phyloP scores from a whole-genome alignment of 1,139 yeast genomes.

The Blastobotrys indianensis region DNA sequence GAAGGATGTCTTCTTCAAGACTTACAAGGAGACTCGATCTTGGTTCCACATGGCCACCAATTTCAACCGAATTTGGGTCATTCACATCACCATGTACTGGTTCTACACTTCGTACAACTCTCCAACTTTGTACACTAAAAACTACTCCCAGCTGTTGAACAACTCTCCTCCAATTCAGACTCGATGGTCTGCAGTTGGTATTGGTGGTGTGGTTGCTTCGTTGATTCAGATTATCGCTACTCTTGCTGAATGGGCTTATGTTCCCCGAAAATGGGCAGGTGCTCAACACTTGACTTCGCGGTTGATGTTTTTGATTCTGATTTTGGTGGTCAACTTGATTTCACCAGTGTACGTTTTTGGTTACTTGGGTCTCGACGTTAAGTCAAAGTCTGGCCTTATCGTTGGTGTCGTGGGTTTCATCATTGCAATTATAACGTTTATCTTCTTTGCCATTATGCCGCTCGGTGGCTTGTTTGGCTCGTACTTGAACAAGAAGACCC shows the following conservation, averaged over 20 bases:
- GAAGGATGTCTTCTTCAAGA: slow-evolving; percentile 90
- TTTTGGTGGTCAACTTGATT: slow-evolving; percentile 68
- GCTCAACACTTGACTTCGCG: slow-evolving; percentile 95
- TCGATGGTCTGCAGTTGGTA: slow-evolving; percentile 86
- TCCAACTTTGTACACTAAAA: slow-evolving; percentile 81
- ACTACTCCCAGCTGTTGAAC: slow-evolving; percentile 76
- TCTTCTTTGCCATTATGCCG: slow-evolving; percentile 93
- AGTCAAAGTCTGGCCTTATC: slow-evolving; percentile 70
- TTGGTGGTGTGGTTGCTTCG: slow-evolving; percentile 87
- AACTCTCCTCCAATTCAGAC: slow-evolving; percentile 84
- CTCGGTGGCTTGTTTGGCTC: slow-evolving; percentile 94
- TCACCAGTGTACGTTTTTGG: slow-evolving; percentile 85
- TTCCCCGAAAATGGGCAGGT: slow-evolving; percentile 98
- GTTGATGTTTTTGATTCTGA: slow-evolving; percentile 61
- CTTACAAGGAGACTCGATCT: slow-evolving; percentile 93
- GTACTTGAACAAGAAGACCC: slow-evolving; percentile 77
- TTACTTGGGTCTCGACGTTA: slow-evolving; percentile 55
- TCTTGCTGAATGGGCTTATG: slow-evolving; percentile 88
- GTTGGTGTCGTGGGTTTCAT: slow-evolving; percentile 88
- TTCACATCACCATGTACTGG: slow-evolving; percentile 87
- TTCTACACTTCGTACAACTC: slow-evolving; percentile 91
- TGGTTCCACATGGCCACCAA: slow-evolving; percentile 96
- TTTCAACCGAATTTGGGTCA: slow-evolving; percentile 96
- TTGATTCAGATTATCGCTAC: slow-evolving; percentile 83
- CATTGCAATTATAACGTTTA: slow-evolving; percentile 73